Base-by-base conservation (phyloP, 2,329 filamentous ascomycete species). In the Diaporthe batatas region DNA sequence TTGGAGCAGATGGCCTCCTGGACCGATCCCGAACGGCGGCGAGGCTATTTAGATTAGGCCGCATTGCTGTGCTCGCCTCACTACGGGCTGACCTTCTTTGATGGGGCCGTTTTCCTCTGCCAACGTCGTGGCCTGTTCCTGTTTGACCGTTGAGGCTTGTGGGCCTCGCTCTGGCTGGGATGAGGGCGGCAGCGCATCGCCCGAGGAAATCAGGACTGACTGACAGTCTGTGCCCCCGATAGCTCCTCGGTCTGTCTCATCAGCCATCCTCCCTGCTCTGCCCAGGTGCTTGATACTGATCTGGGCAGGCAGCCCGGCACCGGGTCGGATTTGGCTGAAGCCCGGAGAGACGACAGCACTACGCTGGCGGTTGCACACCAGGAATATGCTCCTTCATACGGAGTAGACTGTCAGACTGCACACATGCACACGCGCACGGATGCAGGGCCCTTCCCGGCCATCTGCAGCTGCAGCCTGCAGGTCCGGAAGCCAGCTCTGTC, bases 381-480 rank as follows among this genome's bases (percentile, higher is more conserved):
- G 39, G 39, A 42, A 42, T 16, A 42, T 42, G 42, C 21, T 65
- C 42, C 42, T 65, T 29, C 44, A 36, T 16, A 32, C 14, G 25
- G n/a, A n/a, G n/a, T n/a, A n/a, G n/a, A n/a, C n/a, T n/a, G n/a
- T n/a, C n/a, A n/a, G n/a, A n/a, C n/a, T n/a, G n/a, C n/a, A n/a
- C n/a, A n/a, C n/a, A n/a, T n/a, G n/a, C n/a, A n/a, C 29, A 29
- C 29, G 21, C 32, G 62, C 62, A 67, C 32, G 32, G 44, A 39
- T 53, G 47, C 62, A 53, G 32, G 32, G 62, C 62, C 47, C 62
- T 18, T 39, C 62, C 62, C 47, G 62, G 62, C 62, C 62, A 67
- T 16, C 62, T 67, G 62, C 62, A 67, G 47, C n/a, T n/a, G n/a
- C n/a, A n/a, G n/a, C n/a, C n/a, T n/a, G 62, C 62, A 67, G 47